Percentiles rank a stretch among this genome's conserved stretches.
phyloP scores from a whole-genome alignment of 2,329 filamentous ascomycete genomes.

The Arthroderma sp. region DNA sequence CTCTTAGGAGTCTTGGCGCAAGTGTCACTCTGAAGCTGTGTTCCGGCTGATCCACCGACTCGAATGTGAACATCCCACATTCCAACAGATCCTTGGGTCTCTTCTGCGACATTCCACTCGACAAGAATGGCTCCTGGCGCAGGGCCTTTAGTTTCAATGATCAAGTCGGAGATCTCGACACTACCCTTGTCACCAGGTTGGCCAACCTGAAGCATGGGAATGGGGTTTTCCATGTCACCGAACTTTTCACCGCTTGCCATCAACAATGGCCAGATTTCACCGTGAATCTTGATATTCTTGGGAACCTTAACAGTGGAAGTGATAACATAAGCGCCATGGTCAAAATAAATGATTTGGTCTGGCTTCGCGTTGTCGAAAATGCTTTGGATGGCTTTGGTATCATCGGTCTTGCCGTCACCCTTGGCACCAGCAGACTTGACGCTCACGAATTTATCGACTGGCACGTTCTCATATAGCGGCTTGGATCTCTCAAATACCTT shows the following conservation, averaged over 20 bases:
- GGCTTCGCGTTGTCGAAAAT: slow-evolving; percentile 52
- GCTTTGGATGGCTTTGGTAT: slow-evolving; percentile 71
- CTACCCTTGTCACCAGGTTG: slow-evolving; percentile 60
- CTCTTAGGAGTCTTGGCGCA: slow-evolving; percentile 64
- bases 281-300: slow-evolving; percentile 72
- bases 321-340: slow-evolving; percentile 51
- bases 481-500: slow-evolving; percentile 72
- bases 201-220: slow-evolving; percentile 77
- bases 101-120: slow-evolving; percentile 72
- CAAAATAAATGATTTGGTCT: slow-evolving; percentile 51
- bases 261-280: slow-evolving; percentile 83
- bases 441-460: slow-evolving; percentile 61
- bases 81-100: slow-evolving; percentile 52
- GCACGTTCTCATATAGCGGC: slow-evolving; percentile 67
- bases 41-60: slow-evolving; percentile 75
- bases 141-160: slow-evolving; percentile 71
- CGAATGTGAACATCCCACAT: slow-evolving; percentile 97
- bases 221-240: slow-evolving; percentile 59
- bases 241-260: slow-evolving; percentile 69
- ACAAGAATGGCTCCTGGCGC: slow-evolving; percentile 80
- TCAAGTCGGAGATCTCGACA: slow-evolving; percentile 78
- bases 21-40: slow-evolving; percentile 62
- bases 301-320: slow-evolving; percentile 48
- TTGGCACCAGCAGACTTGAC: slow-evolving; percentile 72
- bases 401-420: slow-evolving; percentile 78